phyloP scores from a whole-genome alignment of 306 rosid species.

The Chamaecrista fasciculata region DNA sequence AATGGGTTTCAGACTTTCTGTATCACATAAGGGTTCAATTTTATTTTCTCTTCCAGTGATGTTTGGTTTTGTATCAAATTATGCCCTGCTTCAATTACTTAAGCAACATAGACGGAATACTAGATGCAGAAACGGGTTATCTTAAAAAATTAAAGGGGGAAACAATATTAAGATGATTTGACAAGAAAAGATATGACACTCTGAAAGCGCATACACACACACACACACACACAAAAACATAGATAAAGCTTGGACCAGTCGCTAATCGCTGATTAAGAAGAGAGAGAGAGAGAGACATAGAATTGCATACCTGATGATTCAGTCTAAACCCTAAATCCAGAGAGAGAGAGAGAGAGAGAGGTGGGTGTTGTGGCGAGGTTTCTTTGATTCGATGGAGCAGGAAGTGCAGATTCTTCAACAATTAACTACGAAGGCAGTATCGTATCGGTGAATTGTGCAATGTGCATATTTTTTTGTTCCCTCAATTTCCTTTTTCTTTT shows the following conservation, averaged over 20 bases:
- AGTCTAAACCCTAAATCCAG: slow-evolving; percentile 34
- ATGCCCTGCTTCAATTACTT: neutral
- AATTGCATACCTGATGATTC: neutral
- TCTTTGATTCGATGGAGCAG: neutral
- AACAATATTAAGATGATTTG: neutral
- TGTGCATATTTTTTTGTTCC: neutral
- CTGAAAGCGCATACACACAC: no score
- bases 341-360: neutral
- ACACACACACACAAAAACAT: no score
- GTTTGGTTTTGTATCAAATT: neutral
- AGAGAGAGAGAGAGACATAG: neutral
- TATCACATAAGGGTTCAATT: neutral
- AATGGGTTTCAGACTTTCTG: neutral
- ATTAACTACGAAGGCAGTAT: neutral
- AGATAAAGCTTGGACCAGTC: neutral
- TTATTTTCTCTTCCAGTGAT: neutral
- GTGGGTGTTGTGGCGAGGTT: neutral
- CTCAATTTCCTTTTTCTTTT: neutral
- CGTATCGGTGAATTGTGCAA: no score
- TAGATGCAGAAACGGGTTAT: neutral
- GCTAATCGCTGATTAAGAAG: neutral
- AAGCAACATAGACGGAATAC: no score
- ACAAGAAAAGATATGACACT: neutral
- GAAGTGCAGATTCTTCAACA: neutral
- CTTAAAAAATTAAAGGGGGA: neutral